Conservation (phyloP, 345 rosid species). For the Acer saccharum region DNA sequence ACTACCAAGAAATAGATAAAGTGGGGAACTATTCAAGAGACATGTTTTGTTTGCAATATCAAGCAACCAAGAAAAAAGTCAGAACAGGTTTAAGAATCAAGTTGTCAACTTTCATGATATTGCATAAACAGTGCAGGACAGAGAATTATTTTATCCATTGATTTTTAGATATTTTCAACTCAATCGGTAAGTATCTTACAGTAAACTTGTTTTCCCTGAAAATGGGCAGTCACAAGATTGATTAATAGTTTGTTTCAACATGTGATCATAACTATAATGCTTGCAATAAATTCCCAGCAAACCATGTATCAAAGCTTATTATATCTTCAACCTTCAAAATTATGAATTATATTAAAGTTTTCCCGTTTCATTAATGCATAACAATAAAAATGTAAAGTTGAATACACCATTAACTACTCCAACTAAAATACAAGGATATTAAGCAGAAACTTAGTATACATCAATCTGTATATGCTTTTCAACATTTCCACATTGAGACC, state of each 20-base stretch:
- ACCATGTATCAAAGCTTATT: neutral
- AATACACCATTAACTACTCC: neutral
- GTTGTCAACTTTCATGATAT: neutral
- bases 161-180: neutral
- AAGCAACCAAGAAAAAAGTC: neutral
- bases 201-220: neutral
- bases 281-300: neutral
- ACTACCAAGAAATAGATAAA: neutral
- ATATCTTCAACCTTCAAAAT: neutral
- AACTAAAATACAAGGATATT: neutral
- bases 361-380: neutral
- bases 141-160: neutral
- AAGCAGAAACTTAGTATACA: neutral
- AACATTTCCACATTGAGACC: neutral
- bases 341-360: neutral
- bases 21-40: neutral
- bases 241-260: neutral
- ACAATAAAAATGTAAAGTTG: neutral
- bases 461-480: neutral
- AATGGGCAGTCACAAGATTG: neutral
- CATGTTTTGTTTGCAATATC: neutral
- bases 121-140: neutral
- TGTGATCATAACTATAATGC: neutral
- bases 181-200: neutral
- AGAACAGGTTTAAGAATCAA: neutral